These are phyloP conservation scores for Tolypocladium pustulatum DNA, from an alignment of 2,329 filamentous ascomycete genomes.

Conservation along the genomic window DNA sequence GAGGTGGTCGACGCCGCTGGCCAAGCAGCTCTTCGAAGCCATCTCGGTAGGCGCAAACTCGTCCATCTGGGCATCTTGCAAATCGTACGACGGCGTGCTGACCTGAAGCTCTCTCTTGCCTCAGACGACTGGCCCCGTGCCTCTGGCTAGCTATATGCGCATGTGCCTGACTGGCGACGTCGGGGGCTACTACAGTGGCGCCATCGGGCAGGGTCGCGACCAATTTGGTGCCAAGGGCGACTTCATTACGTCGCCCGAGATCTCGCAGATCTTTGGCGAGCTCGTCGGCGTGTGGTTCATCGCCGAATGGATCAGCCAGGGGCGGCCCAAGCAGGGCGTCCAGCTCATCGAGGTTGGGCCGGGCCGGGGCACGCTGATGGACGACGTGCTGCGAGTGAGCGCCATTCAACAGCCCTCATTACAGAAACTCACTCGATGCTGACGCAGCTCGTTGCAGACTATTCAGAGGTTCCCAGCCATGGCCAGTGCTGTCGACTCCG, in stretches of 20 bases:
- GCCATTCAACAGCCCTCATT: not conserved
- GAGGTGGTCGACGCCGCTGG: constrained; percentile 86
- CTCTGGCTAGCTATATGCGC: constrained; percentile 92
- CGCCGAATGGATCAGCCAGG: constrained; percentile 93
- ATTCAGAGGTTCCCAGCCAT: constrained; percentile 75
- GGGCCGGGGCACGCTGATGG: constrained; percentile 91
- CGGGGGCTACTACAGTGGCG: constrained; percentile 87
- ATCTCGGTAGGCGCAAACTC: constrained; percentile 55
- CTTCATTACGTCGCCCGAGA: constrained; percentile 95
- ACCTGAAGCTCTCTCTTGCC: not conserved
- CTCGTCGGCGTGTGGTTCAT: constrained; percentile 91
- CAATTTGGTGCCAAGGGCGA: constrained; percentile 91
- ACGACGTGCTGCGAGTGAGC: constrained; percentile 80
- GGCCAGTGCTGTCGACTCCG: constrained; percentile 65
- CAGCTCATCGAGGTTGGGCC: constrained; percentile 92
- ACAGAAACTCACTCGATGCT: constrained; percentile 1
- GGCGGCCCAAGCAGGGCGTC: constrained; percentile 59
- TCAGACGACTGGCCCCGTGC: constrained; percentile 73
- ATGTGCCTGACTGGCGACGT: constrained; percentile 90
- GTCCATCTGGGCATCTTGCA: not conserved
- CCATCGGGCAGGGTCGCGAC: constrained; percentile 57
- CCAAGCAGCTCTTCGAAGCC: constrained; percentile 75
- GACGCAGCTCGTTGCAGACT: constrained; percentile 41
- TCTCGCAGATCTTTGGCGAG: constrained; percentile 94
- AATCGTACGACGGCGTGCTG: not conserved